These are phyloP conservation scores for Candida peoriensis DNA, from an alignment of 805 yeast species.

Conservation along the genomic window DNA sequence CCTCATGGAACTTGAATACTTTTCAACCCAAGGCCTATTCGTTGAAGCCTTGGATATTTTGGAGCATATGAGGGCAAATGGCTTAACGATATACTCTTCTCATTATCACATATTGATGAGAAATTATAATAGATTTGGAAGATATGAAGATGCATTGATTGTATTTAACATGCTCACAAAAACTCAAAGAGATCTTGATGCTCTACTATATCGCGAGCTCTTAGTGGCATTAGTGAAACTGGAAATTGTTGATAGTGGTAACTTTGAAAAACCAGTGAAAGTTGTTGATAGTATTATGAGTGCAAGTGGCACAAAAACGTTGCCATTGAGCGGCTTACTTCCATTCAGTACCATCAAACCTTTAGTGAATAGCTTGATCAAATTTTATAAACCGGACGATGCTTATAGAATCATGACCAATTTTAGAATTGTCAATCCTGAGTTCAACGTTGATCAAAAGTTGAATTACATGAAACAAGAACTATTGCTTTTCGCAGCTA, in stretches of 20 bases:
- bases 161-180: slow-evolving; percentile 25
- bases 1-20: slow-evolving; percentile 5
- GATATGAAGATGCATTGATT: slow-evolving; percentile 24
- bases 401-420: slow-evolving; percentile 29
- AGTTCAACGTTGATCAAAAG: slow-evolving; percentile 17
- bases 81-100: slow-evolving; percentile 12
- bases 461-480: slow-evolving; percentile 28
- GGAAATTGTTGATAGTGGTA: slow-evolving; percentile 23
- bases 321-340: slow-evolving; percentile 20
- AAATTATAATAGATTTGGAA: slow-evolving; percentile 22
- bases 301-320: slow-evolving; percentile 18
- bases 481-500: slow-evolving; percentile 24
- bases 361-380: slow-evolving; percentile 28
- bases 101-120: slow-evolving; percentile 29
- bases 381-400: slow-evolving; percentile 25
- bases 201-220: slow-evolving; percentile 25
- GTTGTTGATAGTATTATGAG: slow-evolving; percentile 28
- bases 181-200: slow-evolving; percentile 19
- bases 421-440: slow-evolving; percentile 25
- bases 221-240: slow-evolving; percentile 27
- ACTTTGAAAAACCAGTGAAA: slow-evolving; percentile 25
- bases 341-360: slow-evolving; percentile 33
- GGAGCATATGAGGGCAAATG: slow-evolving; percentile 22
- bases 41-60: slow-evolving; percentile 28
- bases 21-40: slow-evolving; percentile 14